Evolutionary conservation across 1,284 basidiomycete genomes (phyloP).

Genomic region (Ceratobasidium sp.): DNA sequence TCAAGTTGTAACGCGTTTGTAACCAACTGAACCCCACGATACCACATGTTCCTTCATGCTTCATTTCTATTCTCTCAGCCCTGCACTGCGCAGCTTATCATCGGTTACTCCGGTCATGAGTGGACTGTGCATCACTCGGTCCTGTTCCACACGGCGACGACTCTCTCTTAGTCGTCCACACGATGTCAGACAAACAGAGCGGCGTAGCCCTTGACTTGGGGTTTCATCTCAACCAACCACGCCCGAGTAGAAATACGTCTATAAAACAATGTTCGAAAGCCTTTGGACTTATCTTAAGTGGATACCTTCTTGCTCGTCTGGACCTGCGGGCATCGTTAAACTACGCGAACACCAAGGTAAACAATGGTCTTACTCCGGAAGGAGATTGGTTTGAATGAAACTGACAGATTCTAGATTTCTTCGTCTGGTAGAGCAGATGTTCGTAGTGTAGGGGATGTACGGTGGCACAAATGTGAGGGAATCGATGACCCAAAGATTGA

Average conservation of each 20-base stretch:
- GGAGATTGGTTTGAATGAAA: background rate
- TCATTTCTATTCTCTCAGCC: background rate
- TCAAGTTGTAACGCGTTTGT: background rate
- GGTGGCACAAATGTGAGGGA: conserved; percentile 29
- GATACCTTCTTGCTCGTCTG: conserved; percentile 27
- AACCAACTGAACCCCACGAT: too few species aligned
- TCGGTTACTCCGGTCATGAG: background rate
- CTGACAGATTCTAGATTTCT: background rate
- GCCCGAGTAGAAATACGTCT: background rate
- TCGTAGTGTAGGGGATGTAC: conserved; percentile 30
- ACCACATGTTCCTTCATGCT: background rate
- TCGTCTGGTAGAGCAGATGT: too few species aligned
- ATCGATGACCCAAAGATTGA: conserved; percentile 27
- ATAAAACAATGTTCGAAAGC: conserved; percentile 9
- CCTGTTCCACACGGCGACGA: background rate
- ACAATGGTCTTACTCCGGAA: background rate
- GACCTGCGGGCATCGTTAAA: background rate
- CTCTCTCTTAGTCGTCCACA: background rate
- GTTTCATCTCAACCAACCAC: background rate
- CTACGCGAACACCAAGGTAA: background rate
- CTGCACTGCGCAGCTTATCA: background rate
- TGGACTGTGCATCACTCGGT: background rate
- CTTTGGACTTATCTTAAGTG: conserved; percentile 18
- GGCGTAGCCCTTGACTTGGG: background rate
- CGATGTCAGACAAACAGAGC: background rate